Evolutionary conservation across 495 filamentous ascomycete genomes (phyloP), one percentile per base, ranked within the genome.

Genomic region (Xylaria telfairii): DNA sequence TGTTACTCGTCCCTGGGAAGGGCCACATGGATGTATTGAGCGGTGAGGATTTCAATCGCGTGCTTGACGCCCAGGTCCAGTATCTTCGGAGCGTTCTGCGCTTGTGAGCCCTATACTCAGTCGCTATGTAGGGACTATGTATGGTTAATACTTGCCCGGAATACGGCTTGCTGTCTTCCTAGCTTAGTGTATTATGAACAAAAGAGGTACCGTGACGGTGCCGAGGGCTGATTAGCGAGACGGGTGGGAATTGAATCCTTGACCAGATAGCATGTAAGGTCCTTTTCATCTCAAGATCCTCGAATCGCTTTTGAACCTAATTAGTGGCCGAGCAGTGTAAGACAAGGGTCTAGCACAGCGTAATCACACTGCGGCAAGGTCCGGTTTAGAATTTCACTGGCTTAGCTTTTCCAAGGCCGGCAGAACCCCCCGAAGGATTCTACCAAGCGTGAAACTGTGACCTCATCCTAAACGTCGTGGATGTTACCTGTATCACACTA

Each of bases 21-120:
- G 76, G 74, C 0, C 78, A 80, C 65, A 28, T 79, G 70, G 30
- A 72, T 44, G 46, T 75, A 19, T 26, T 76, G 4, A 67, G 41
- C 4, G 76, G 75, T 4, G 75, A 78, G 4, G 67, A 49, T 5
- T 74, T 70, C 15, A 12, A 10, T 30, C 53, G 15, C 4, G 53
- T 34, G 4, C 26, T 57, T 15, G 28, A 32, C 15, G 53, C 53
- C 30, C 53, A 34, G 53, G 28, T 57, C 28, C 53, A 34, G 26
- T 57, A 57, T 34, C 53, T 57, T 34, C 30, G 28, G 34, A 5
- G 5, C 9, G 21, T 51, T 51, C 10, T 51, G 10, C 24, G 26
- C 10, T 13, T 51, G 3, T 51, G 21, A 51, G 47, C 21, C 21
- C 9, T 26, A 2, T 13, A 51, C 26, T 26, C 4, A 13, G 5